Evolutionary conservation across 179 eudicot species (phyloP), one percentile per base, ranked within the genome.

Genomic region (Patellifolia procumbens): DNA sequence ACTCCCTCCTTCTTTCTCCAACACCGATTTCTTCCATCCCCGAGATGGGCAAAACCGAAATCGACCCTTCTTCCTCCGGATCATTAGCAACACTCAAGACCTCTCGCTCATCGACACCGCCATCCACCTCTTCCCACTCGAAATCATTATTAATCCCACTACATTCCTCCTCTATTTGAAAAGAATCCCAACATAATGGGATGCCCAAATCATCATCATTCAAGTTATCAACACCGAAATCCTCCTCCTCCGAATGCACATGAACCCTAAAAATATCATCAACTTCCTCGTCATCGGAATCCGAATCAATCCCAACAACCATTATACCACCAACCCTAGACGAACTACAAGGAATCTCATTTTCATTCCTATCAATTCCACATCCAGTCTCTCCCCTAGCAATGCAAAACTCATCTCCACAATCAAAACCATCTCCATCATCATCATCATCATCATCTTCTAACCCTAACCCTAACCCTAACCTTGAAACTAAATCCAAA

Each of bases 91-190:
- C 69, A 66, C 86, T 85, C 78, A 89, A 26, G 2, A 73, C 79
- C 22, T 88, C 93, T 49, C 88, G 81, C 62, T 86, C 90, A 51
- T 84, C 89, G 49, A 85, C 81, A 79, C 86, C 69, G 29, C 75
- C 84, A 79, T 82, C 88, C 39, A 91, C 85, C 77, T 91, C 96
- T 81, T 89, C 93, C 96, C 96, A 91, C 79, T 89, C 93, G 19
- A 86, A 86, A 74, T 91, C 93, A 32, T 68, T 86, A 77, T 68
- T 75, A 13, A 8, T 77, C 17, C 82, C 87, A 43, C 69, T 72
- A 7, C 70, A 69, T 49, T 91, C 88, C 24, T 70, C 79, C 15
- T 58, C 89, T 75, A 89, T 70, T 17, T 80, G 82, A 49, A 90
- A 80, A 0, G 90, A 85, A 72, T 86, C 42, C 42, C 42, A 37